Evolutionary conservation across 2,329 filamentous ascomycete species (phyloP).

Genomic region (Botrytis deweyae): DNA sequence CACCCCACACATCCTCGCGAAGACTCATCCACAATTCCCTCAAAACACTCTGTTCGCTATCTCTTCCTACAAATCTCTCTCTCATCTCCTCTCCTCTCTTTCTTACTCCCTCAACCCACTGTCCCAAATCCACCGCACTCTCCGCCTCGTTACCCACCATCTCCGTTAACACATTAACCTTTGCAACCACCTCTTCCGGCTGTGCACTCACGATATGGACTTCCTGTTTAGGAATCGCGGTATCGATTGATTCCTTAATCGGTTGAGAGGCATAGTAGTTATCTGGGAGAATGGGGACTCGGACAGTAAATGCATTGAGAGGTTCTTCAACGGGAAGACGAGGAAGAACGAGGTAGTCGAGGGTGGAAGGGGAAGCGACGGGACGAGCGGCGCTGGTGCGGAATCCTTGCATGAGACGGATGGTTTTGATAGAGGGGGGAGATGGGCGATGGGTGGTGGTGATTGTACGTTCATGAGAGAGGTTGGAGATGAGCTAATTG

Average conservation of each 20-base stretch:
- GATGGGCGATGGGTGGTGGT: conserved; percentile 38
- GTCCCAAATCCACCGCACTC: conserved; percentile 1
- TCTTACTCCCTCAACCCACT: neutral
- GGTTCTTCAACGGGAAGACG: conserved; percentile 40
- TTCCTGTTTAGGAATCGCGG: conserved; percentile 45
- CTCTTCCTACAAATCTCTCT: conserved; percentile 37
- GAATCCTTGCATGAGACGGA: conserved; percentile 65
- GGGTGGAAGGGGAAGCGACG: conserved; percentile 36
- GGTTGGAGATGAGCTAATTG: conserved; percentile 34
- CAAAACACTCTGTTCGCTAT: conserved; percentile 48
- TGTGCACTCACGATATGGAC: conserved; percentile 57
- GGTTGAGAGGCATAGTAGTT: conserved; percentile 38
- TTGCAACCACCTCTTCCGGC: conserved; percentile 50
- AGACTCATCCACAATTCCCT: conserved; percentile 57
- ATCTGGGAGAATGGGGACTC: conserved; percentile 61
- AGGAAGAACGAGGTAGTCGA: conserved; percentile 55
- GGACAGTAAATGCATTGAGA: conserved; percentile 38
- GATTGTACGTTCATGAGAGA: conserved; percentile 31
- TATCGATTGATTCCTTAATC: conserved; percentile 43
- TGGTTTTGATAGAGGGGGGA: conserved; percentile 44
- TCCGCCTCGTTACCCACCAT: conserved; percentile 49
- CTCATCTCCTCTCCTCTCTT: neutral
- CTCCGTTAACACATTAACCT: conserved; percentile 52
- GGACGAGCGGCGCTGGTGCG: conserved; percentile 47
- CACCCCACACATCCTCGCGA: conserved; percentile 49